Percentiles rank a stretch among this genome's conserved stretches.
Conservation (phyloP, 1,284 basidiomycete genomes). For the Naganishia albida region DNA sequence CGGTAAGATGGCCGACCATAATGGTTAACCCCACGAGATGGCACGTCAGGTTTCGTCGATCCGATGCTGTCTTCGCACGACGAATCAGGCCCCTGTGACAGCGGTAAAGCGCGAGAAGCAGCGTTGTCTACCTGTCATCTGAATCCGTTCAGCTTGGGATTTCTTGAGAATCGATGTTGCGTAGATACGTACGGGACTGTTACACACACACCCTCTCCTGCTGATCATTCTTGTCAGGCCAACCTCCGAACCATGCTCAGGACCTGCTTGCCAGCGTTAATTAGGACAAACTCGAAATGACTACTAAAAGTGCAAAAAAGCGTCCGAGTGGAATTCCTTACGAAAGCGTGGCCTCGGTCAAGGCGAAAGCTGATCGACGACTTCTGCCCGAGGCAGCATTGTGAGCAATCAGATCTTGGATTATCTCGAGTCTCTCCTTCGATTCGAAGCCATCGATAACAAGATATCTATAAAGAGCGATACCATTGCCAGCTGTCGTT, state of each 20-base stretch:
- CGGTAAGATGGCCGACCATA: too few relatives aligned
- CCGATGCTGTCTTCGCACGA: background rate
- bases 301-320: background rate
- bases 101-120: background rate
- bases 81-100: background rate
- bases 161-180: too few relatives aligned
- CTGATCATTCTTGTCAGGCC: background rate
- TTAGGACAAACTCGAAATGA: background rate
- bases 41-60: too few relatives aligned
- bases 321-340: background rate
- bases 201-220: too few relatives aligned
- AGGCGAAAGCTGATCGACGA: too few relatives aligned
- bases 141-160: too few relatives aligned
- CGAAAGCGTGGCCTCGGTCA: background rate
- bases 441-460: too few relatives aligned
- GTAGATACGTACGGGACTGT: too few relatives aligned
- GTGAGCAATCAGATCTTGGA: too few relatives aligned
- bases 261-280: background rate
- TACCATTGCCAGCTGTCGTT: background rate
- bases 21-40: too few relatives aligned
- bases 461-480: too few relatives aligned
- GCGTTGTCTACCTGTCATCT: background rate
- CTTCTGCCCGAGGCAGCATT: background rate
- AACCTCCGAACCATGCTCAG: background rate
- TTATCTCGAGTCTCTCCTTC: background rate